Conservation (phyloP, 352 stramenopile genomes). For the Globisporangium iwayamae region DNA sequence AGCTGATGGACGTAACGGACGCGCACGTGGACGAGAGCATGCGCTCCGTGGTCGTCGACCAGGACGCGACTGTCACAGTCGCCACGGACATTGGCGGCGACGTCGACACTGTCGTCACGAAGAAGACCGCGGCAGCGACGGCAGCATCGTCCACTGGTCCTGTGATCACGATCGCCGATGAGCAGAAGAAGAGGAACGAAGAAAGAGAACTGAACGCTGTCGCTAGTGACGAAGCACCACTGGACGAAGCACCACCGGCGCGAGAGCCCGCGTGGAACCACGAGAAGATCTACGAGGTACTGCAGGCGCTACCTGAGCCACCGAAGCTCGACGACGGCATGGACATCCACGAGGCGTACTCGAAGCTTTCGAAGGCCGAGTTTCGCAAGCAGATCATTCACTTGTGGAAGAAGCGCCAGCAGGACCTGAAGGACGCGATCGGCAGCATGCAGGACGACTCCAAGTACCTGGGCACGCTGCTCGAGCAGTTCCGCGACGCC, state of each 20-base stretch:
- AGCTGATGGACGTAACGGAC: constrained; percentile 54
- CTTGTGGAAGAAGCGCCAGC: constrained; percentile 82
- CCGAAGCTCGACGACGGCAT: constrained; percentile 63
- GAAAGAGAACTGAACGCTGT: too few relatives aligned
- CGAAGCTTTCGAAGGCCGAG: constrained; percentile 60
- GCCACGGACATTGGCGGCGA: constrained; percentile 52
- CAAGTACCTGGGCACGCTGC: constrained; percentile 69
- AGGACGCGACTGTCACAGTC: constrained; percentile 48
- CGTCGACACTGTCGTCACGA: constrained; percentile 24
- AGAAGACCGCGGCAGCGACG: not conserved
- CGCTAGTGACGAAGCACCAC: not conserved
- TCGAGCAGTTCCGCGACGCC: constrained; percentile 66
- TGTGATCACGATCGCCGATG: not conserved
- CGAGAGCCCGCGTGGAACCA: constrained; percentile 74
- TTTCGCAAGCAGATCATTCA: constrained; percentile 71
- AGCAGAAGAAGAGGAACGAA: constrained; percentile 9
- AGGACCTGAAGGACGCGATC: constrained; percentile 74
- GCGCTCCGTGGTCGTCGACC: constrained; percentile 33
- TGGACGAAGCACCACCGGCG: constrained; percentile 29
- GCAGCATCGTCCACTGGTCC: constrained; percentile 3
- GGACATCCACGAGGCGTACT: constrained; percentile 71
- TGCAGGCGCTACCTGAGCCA: constrained; percentile 72
- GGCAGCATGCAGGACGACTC: constrained; percentile 78
- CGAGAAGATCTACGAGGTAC: constrained; percentile 84
- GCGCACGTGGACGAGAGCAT: constrained; percentile 26